These are phyloP conservation scores for Coemansia sp. DNA, from an alignment of 192 early-diverging fungal genomes.

Conservation along the genomic window DNA sequence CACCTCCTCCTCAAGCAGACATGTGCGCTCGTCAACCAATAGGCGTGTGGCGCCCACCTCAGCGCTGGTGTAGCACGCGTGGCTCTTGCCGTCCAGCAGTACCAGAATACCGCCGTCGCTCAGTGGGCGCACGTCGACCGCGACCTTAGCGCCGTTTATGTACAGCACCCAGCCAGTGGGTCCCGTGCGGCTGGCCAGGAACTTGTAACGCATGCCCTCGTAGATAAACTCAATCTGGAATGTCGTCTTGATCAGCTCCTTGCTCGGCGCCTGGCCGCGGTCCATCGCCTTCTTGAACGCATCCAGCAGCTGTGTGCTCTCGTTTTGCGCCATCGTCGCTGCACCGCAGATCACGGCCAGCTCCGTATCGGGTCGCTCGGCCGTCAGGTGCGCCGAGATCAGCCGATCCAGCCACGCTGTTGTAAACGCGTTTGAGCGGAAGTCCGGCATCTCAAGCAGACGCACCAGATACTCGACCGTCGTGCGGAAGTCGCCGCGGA, in stretches of 20 bases:
- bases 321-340: slow-evolving; percentile 76
- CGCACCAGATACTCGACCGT: slow-evolving; percentile 97
- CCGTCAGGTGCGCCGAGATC: slow-evolving; percentile 85
- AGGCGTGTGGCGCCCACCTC: slow-evolving; percentile 87
- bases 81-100: slow-evolving; percentile 85
- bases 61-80: slow-evolving; percentile 87
- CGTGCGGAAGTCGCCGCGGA: slow-evolving; percentile 97
- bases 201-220: slow-evolving; percentile 87
- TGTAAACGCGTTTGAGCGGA: slow-evolving; percentile 84
- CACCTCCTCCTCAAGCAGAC: slow-evolving; percentile 91
- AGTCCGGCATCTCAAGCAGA: slow-evolving; percentile 87
- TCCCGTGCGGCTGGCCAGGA: slow-evolving; percentile 76
- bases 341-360: slow-evolving; percentile 92
- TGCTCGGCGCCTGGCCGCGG: slow-evolving; percentile 88
- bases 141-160: slow-evolving; percentile 79
- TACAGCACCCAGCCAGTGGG: slow-evolving; percentile 78
- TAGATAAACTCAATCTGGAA: slow-evolving; percentile 90
- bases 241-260: slow-evolving; percentile 69
- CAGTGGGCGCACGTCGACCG: slow-evolving; percentile 79
- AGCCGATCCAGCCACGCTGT: slow-evolving; percentile 96
- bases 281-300: slow-evolving; percentile 85
- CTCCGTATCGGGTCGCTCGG: slow-evolving; percentile 87
- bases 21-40: slow-evolving; percentile 89
- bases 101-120: slow-evolving; percentile 92
- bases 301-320: slow-evolving; percentile 60